These are phyloP conservation scores for Curvularia sp. DNA, from an alignment of 2,329 filamentous ascomycete species.

Conservation along the genomic window DNA sequence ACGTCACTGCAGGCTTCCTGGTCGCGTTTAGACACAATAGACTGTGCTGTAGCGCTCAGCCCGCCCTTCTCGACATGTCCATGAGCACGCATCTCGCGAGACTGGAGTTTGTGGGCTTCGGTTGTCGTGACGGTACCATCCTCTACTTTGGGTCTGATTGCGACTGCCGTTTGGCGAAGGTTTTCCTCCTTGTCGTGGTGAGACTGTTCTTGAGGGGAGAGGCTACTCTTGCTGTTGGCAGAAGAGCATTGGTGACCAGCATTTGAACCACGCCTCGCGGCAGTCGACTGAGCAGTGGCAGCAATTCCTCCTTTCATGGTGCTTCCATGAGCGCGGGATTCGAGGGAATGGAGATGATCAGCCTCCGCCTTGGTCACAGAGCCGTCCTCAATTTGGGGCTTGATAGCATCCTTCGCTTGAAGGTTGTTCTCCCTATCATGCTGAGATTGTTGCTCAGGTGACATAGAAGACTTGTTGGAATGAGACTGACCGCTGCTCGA, in stretches of 20 bases:
- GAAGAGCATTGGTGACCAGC: constrained; percentile 10
- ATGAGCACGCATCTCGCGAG: constrained; percentile 40
- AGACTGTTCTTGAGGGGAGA: constrained; percentile 36
- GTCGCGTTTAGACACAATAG: constrained; percentile 14
- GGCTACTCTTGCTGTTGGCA: constrained; percentile 18
- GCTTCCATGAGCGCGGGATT: constrained; percentile 35
- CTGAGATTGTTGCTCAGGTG: constrained; percentile 38
- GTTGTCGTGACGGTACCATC: constrained; percentile 43
- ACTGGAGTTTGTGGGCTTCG: constrained; percentile 41
- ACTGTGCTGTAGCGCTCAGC: constrained; percentile 40
- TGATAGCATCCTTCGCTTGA: constrained; percentile 37
- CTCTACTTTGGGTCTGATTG: constrained; percentile 43
- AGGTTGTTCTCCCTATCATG: constrained; percentile 43
- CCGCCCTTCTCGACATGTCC: constrained; percentile 26
- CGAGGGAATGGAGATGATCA: constrained; percentile 38
- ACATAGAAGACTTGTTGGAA: constrained; percentile 19
- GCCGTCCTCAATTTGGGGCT: constrained; percentile 44
- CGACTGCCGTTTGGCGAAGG: constrained; percentile 30
- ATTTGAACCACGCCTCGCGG: constrained; percentile 8
- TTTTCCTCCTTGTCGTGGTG: constrained; percentile 35
- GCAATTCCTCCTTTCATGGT: constrained; percentile 34
- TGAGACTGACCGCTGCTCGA: constrained; percentile 14
- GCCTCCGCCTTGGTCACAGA: constrained; percentile 46
- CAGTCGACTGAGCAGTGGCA: constrained; percentile 33
- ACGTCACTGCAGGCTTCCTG: constrained; percentile 24